These are phyloP conservation scores for Paragyromitra xinjiangensis DNA, from an alignment of 495 filamentous ascomycete species.

Conservation along the genomic window DNA sequence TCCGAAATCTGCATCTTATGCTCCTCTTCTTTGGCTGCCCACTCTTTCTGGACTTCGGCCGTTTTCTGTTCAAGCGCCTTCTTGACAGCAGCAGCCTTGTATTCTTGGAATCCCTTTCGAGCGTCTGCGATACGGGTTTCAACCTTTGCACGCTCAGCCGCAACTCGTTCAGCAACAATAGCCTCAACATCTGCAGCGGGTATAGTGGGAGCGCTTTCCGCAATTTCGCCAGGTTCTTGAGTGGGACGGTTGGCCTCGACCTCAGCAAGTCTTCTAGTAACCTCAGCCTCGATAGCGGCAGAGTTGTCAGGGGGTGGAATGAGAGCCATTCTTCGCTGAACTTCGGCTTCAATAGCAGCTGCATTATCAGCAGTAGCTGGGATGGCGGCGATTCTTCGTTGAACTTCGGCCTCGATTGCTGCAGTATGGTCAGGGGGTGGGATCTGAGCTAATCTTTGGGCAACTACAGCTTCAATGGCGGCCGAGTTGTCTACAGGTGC, in stretches of 20 bases:
- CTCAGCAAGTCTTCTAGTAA: slow-evolving; percentile 49
- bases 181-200: slow-evolving; percentile 63
- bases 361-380: slow-evolving; percentile 32
- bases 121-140: slow-evolving; percentile 54
- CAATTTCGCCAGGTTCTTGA: slow-evolving; percentile 28
- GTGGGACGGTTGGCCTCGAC: slow-evolving; percentile 27
- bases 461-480: slow-evolving; percentile 51
- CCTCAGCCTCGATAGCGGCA: slow-evolving; percentile 54
- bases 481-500: slow-evolving; percentile 44
- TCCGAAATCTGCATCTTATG: slow-evolving; percentile 48
- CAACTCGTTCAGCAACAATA: slow-evolving; percentile 57
- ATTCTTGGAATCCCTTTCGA: slow-evolving; percentile 53
- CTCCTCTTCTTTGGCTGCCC: slow-evolving; percentile 38
- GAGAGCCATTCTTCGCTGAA: slow-evolving; percentile 64
- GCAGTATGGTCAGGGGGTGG: slow-evolving; percentile 39
- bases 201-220: slow-evolving; percentile 59
- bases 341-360: slow-evolving; percentile 60
- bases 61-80: slow-evolving; percentile 59
- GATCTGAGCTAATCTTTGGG: slow-evolving; percentile 37
- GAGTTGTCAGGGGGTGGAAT: slow-evolving; percentile 57
- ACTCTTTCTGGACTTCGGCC: slow-evolving; percentile 41
- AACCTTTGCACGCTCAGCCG: slow-evolving; percentile 45
- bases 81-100: slow-evolving; percentile 64
- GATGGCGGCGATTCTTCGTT: slow-evolving; percentile 40
- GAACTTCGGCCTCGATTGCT: slow-evolving; percentile 50